These are phyloP conservation scores for Trichaptum fuscoviolaceum DNA, from an alignment of 768 basidiomycete species.

Conservation along the genomic window DNA sequence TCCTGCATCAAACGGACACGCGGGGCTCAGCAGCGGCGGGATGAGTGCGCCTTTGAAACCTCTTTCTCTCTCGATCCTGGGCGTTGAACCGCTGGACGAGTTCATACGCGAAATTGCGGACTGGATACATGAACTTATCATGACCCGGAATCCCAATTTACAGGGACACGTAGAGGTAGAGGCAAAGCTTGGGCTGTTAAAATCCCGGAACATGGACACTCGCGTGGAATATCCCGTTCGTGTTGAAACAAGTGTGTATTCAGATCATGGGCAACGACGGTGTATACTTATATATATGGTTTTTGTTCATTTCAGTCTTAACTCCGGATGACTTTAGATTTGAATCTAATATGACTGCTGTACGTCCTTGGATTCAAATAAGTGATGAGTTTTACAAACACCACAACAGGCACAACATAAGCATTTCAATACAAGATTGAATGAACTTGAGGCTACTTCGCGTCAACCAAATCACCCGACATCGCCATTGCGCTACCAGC, in stretches of 20 bases:
- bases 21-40: not conserved
- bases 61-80: conserved; percentile 75
- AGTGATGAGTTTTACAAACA: conserved; percentile 17
- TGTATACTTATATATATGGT: conserved; percentile 6
- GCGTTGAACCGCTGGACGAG: conserved; percentile 88
- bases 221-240: conserved; percentile 67
- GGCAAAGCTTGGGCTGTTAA: conserved; percentile 80
- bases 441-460: conserved; percentile 62
- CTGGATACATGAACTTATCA: conserved; percentile 73
- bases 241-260: conserved; percentile 75
- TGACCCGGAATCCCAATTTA: conserved; percentile 43
- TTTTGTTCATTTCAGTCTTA: conserved; percentile 47
- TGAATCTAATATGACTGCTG: conserved; percentile 89
- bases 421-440: conserved; percentile 83
- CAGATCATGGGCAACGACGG: not conserved
- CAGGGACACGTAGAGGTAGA: conserved; percentile 74
- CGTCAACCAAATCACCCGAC: conserved; percentile 45
- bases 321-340: conserved; percentile 69
- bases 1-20: not conserved
- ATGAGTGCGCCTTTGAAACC: conserved; percentile 39
- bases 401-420: conserved; percentile 70
- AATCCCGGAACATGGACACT: conserved; percentile 48
- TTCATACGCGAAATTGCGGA: conserved; percentile 90
- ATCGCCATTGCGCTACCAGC: conserved; percentile 65
- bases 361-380: conserved; percentile 34